Conservation (phyloP, 345 rosid genomes). For the Cardamine chenopodiifolia region DNA sequence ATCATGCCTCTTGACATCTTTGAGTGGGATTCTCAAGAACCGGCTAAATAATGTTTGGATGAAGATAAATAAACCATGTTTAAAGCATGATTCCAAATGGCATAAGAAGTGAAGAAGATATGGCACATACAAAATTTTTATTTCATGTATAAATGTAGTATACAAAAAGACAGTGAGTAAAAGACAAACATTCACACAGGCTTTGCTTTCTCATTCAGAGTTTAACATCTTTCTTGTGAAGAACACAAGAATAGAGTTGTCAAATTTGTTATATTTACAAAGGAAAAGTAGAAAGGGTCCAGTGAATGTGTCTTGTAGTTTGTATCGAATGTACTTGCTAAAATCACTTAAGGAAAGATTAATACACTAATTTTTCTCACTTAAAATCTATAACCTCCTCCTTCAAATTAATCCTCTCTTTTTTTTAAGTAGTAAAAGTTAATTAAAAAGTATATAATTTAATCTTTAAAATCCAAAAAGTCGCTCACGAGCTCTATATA, state of each 20-base stretch:
- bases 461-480: neutral
- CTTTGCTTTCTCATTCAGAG: conserved; percentile 1
- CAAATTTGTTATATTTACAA: neutral
- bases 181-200: neutral
- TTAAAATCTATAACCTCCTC: too few relatives aligned
- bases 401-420: neutral
- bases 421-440: neutral
- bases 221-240: neutral
- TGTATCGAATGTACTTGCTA: too few relatives aligned
- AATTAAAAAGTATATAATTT: neutral
- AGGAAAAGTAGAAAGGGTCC: neutral
- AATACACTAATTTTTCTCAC: too few relatives aligned
- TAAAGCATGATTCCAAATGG: neutral
- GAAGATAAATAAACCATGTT: neutral
- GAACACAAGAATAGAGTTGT: neutral
- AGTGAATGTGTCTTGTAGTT: too few relatives aligned
- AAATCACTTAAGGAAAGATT: too few relatives aligned
- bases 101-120: neutral
- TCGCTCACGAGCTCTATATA: neutral
- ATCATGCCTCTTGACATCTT: too few relatives aligned
- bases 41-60: neutral
- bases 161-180: neutral
- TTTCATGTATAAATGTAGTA: neutral
- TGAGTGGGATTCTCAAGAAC: too few relatives aligned
- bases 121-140: too few relatives aligned